A percentile compares a stretch with the other conserved stretches of the same genome.
Conservation (phyloP, 2,329 filamentous ascomycete genomes). For the Botryosphaeria dothidea region DNA sequence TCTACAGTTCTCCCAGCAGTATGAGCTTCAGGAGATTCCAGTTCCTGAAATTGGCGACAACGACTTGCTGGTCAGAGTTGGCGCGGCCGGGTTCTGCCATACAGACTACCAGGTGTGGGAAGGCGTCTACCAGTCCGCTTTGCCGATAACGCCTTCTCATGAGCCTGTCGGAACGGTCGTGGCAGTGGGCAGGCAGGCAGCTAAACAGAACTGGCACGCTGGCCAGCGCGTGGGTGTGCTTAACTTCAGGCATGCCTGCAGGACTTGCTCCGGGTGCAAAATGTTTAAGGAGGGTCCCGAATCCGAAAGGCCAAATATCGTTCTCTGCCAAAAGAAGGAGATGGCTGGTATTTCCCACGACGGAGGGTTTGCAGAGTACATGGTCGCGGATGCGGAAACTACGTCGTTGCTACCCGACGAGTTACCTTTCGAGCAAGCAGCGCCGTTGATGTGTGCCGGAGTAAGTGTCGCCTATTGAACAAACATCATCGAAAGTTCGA, state of each 20-base stretch:
- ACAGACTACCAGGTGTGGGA: conserved; percentile 30
- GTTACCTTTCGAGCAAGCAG: conserved; percentile 31
- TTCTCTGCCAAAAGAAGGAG: conserved; percentile 28
- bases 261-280: no score
- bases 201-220: conserved; percentile 30
- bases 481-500: no score
- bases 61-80: conserved; percentile 28
- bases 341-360: conserved; percentile 32
- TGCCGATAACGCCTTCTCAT: conserved; percentile 36
- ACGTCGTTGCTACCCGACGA: conserved; percentile 27
- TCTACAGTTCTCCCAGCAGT: conserved; percentile 20
- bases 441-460: conserved; percentile 39
- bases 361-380: conserved; percentile 35
- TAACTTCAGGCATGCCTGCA: no score
- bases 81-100: conserved; percentile 32
- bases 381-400: conserved; percentile 33
- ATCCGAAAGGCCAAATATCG: no score
- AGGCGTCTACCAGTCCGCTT: conserved; percentile 26
- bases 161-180: conserved; percentile 35
- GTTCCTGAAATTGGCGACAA: conserved; percentile 24
- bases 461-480: conserved; percentile 23
- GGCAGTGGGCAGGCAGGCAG: conserved; percentile 28
- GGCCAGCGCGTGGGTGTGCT: conserved; percentile 31
- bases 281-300: no score
- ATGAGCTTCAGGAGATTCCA: conserved; percentile 16